Percentiles rank a stretch among this genome's conserved stretches.
Conservation (phyloP, 1,284 basidiomycete genomes). For the Sanguinoderma infundibulare region DNA sequence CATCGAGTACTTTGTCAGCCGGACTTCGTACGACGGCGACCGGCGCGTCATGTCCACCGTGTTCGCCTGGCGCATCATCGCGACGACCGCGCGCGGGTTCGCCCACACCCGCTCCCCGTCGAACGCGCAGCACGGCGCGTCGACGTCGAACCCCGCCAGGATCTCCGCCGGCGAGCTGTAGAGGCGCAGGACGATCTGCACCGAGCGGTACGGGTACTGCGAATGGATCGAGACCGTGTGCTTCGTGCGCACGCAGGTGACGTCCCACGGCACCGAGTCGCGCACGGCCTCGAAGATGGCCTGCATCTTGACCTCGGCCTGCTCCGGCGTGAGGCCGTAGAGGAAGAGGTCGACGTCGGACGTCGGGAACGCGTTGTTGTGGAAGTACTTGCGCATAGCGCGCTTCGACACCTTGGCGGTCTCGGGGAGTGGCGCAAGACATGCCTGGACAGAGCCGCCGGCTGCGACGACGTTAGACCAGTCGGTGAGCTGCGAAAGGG, state of each 20-base stretch:
- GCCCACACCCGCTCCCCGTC: constrained; percentile 61
- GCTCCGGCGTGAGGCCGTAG: constrained; percentile 56
- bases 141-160: constrained; percentile 65
- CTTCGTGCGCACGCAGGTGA: constrained; percentile 64
- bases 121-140: constrained; percentile 59
- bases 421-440: constrained; percentile 53
- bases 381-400: constrained; percentile 58
- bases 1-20: constrained; percentile 57
- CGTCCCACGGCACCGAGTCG: constrained; percentile 67
- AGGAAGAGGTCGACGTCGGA: constrained; percentile 69
- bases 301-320: constrained; percentile 63
- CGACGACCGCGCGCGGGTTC: constrained; percentile 56
- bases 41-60: constrained; percentile 60
- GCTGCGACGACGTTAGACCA: constrained; percentile 67
- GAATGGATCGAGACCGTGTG: constrained; percentile 67
- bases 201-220: constrained; percentile 63
- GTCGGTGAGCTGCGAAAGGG: constrained; percentile 56
- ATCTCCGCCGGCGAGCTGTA: constrained; percentile 64
- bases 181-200: constrained; percentile 61
- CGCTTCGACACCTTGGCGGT: constrained; percentile 53
- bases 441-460: constrained; percentile 61
- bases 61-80: constrained; percentile 65
- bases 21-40: constrained; percentile 66
- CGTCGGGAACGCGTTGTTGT: constrained; percentile 54
- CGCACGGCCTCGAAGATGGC: constrained; percentile 63